Conservation (phyloP, 495 filamentous ascomycete species). For the Lasiosphaeris hirsuta region DNA sequence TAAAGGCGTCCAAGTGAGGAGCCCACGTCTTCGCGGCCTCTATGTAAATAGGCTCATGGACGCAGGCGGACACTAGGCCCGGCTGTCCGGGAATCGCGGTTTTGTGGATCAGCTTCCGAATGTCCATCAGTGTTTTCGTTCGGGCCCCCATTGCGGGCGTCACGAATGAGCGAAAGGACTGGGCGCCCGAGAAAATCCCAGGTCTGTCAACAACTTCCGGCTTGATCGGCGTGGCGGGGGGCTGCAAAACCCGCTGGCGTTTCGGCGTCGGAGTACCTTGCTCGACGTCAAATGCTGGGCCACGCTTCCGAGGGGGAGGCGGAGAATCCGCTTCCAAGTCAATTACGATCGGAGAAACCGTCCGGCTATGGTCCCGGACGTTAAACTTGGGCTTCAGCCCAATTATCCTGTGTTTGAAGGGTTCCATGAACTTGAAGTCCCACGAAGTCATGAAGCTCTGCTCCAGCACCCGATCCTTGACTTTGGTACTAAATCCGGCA, state of each 20-base stretch:
- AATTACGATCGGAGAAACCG: slow-evolving; percentile 10
- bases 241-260: slow-evolving; percentile 11
- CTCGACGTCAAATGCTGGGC: neutral
- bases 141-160: slow-evolving; percentile 6
- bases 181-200: neutral
- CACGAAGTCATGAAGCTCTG: slow-evolving; percentile 28
- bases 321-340: slow-evolving; percentile 24
- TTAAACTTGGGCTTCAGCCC: slow-evolving; percentile 42
- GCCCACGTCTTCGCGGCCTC: slow-evolving; percentile 39
- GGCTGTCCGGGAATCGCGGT: slow-evolving; percentile 43
- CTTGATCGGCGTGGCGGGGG: slow-evolving; percentile 16
- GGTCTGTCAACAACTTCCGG: slow-evolving; percentile 11
- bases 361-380: slow-evolving; percentile 21
- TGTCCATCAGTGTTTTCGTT: slow-evolving; percentile 23
- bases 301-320: slow-evolving; percentile 21
- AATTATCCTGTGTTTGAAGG: slow-evolving; percentile 36
- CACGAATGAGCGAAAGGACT: neutral
- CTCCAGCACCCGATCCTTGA: slow-evolving; percentile 35
- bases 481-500: slow-evolving; percentile 36
- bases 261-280: slow-evolving; percentile 13
- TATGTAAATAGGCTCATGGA: slow-evolving; percentile 38
- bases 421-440: slow-evolving; percentile 27
- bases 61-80: slow-evolving; percentile 38
- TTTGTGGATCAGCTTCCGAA: slow-evolving; percentile 34
- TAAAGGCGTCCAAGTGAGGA: slow-evolving; percentile 29